phyloP scores from a whole-genome alignment of 2,329 filamentous ascomycete genomes.

The Paecilomyces fulvus region DNA sequence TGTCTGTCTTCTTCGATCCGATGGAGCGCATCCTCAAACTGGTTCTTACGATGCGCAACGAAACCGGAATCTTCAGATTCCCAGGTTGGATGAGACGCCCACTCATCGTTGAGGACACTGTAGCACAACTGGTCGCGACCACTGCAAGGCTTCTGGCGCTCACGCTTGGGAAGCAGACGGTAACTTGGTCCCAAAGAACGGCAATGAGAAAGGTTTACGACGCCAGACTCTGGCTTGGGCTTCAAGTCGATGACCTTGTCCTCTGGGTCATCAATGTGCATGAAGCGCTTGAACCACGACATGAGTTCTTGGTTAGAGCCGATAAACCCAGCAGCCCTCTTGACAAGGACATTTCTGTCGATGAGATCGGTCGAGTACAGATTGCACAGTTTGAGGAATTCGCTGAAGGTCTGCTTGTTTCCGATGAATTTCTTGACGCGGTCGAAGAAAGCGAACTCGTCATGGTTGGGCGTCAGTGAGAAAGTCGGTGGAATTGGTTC shows the following conservation, averaged over 20 bases:
- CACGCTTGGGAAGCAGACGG: conserved; percentile 78
- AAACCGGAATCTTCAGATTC: conserved; percentile 97
- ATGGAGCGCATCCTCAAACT: conserved; percentile 87
- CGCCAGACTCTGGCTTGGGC: conserved; percentile 61
- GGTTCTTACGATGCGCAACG: conserved; percentile 94
- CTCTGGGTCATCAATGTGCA: conserved; percentile 62
- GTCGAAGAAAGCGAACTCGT: conserved; percentile 91
- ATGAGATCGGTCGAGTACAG: conserved; percentile 90
- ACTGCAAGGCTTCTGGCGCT: conserved; percentile 84
- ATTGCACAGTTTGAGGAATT: conserved; percentile 96
- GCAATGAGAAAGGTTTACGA: conserved; percentile 91
- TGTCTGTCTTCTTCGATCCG: conserved; percentile 96
- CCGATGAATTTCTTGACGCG: conserved; percentile 92
- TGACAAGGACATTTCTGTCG: conserved; percentile 70
- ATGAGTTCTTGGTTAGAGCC: conserved; percentile 84
- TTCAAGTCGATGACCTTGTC: conserved; percentile 74
- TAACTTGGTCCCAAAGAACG: conserved; percentile 94
- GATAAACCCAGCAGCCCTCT: conserved; percentile 78
- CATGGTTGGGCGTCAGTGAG: conserved; percentile 63
- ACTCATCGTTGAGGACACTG: conserved; percentile 90
- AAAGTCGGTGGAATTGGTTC: conserved; percentile 74
- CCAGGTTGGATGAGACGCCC: conserved; percentile 98
- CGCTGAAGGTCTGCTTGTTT: conserved; percentile 85
- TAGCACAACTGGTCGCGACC: conserved; percentile 92
- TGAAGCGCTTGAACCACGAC: conserved; percentile 75